phyloP scores from a whole-genome alignment of 257 asterid genomes.

The Capsicum pubescens region DNA sequence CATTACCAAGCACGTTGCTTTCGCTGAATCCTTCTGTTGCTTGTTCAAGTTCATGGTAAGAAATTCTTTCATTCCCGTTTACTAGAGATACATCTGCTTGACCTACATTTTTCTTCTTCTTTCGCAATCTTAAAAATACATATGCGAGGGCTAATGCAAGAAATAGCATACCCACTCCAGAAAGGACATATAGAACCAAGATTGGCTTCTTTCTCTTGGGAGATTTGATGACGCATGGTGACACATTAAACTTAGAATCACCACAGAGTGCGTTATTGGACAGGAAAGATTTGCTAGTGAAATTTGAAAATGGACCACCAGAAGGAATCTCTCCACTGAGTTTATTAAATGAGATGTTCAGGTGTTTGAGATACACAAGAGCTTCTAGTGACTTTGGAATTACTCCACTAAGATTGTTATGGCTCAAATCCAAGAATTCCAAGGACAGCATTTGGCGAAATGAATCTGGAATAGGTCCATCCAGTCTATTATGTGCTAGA shows the following conservation, averaged over 20 bases:
- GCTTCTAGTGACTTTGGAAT: slow-evolving; percentile 7
- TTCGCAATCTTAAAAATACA: neutral
- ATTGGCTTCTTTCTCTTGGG: neutral
- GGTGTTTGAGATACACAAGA: neutral
- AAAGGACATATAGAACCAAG: neutral
- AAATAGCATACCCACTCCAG: neutral
- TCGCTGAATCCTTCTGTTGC: neutral
- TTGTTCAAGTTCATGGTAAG: neutral
- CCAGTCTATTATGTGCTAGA: neutral
- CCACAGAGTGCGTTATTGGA: slow-evolving; percentile 8
- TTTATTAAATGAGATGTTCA: neutral
- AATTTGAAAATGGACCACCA: neutral
- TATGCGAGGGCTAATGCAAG: neutral
- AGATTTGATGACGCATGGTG: neutral
- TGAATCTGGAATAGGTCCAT: slow-evolving; percentile 1
- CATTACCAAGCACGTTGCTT: neutral
- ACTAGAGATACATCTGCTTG: neutral
- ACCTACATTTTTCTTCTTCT: neutral
- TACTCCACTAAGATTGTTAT: slow-evolving; percentile 7
- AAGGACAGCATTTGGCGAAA: neutral
- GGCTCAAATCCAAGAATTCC: neutral
- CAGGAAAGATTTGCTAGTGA: neutral
- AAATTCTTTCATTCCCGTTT: neutral
- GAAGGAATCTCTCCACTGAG: neutral
- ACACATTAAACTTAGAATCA: neutral